These are phyloP conservation scores for Cnidoscolus chayamansa DNA, from an alignment of 441 rosid genomes.

Conservation along the genomic window DNA sequence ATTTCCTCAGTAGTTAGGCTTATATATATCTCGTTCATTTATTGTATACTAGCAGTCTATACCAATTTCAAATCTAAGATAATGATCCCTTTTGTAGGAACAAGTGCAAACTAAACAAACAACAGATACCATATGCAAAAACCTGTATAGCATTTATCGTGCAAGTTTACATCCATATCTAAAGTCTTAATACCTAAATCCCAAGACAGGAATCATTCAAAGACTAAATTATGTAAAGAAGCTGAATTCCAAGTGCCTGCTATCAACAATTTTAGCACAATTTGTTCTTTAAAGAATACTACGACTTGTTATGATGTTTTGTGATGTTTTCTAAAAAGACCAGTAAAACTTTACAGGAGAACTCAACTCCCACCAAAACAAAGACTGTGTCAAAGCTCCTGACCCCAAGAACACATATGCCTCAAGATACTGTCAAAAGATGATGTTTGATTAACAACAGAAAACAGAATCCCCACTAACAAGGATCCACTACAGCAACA, in stretches of 20 bases:
- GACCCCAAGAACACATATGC: background rate
- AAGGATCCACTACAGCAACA: too few relatives aligned
- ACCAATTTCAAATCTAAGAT: background rate
- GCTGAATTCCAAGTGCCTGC: too few relatives aligned
- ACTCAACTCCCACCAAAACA: background rate
- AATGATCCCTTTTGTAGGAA: background rate
- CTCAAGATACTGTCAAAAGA: background rate
- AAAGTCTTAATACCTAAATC: too few relatives aligned
- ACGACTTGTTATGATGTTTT: background rate
- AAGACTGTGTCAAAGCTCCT: background rate
- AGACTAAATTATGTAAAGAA: too few relatives aligned
- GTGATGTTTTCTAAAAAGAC: background rate
- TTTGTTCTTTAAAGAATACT: background rate
- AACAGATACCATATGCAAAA: background rate
- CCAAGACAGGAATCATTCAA: too few relatives aligned
- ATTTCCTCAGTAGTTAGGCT: background rate
- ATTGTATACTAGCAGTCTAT: too few relatives aligned
- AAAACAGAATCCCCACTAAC: too few relatives aligned
- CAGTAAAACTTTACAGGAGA: background rate
- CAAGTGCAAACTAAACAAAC: background rate
- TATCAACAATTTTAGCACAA: background rate
- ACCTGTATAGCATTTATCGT: too few relatives aligned
- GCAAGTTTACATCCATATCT: too few relatives aligned
- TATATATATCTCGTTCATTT: background rate
- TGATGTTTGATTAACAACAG: background rate